Conservation (phyloP, 345 rosid species). For the Garcia nutans region DNA sequence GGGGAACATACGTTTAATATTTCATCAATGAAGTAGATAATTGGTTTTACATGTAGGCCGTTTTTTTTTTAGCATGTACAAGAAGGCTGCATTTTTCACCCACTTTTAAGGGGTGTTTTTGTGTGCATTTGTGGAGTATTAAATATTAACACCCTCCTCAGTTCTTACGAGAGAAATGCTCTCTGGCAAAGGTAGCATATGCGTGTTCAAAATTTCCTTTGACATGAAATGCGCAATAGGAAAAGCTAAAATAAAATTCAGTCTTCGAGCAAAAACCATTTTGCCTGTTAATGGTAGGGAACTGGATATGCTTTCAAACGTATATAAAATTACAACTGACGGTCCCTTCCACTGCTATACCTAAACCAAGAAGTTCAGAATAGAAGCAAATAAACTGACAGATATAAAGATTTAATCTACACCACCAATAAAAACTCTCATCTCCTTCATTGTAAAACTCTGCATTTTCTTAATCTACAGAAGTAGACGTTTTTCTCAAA, state of each 20-base stretch:
- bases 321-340: neutral
- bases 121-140: no score
- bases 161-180: no score
- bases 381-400: constrained; percentile 13
- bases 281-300: neutral
- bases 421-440: constrained; percentile 8
- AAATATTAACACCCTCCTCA: no score
- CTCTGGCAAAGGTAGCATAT: no score
- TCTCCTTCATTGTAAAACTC: neutral
- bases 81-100: no score
- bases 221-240: no score
- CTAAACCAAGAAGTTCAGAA: constrained; percentile 7
- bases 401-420: constrained; percentile 19
- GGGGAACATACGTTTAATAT: no score
- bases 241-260: neutral
- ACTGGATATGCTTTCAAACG: neutral
- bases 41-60: no score
- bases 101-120: no score
- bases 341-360: constrained; percentile 9
- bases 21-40: no score
- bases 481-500: constrained; percentile 18
- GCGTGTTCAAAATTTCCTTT: neutral
- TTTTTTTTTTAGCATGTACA: no score
- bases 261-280: neutral
- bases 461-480: constrained; percentile 24